Evolutionary conservation across 306 rosid species (phyloP).

Genomic region (Sicyos baderoa): DNA sequence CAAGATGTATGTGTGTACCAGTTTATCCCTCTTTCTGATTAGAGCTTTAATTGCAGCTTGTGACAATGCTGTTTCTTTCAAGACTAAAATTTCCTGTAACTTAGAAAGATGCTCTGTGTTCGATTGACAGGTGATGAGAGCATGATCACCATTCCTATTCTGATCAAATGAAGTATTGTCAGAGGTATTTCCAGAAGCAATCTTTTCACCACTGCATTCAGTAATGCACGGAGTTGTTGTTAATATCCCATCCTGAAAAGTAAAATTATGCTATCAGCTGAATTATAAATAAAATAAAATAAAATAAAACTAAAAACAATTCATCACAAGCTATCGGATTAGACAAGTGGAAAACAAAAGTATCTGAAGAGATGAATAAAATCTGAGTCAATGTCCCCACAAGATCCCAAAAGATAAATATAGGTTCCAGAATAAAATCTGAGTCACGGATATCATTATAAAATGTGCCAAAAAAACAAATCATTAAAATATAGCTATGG

Average conservation of each 20-base stretch:
- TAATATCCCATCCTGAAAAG: conserved; percentile 38
- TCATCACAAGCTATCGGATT: neutral
- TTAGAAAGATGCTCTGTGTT: conserved; percentile 26
- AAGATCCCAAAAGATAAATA: neutral
- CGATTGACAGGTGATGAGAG: conserved; percentile 26
- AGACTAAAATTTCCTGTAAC: conserved; percentile 30
- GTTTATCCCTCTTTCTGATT: conserved; percentile 43
- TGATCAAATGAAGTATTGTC: conserved; percentile 29
- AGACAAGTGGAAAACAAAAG: no score
- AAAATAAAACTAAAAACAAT: conserved; percentile 21
- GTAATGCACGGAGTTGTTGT: conserved; percentile 24
- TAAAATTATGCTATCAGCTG: conserved; percentile 24
- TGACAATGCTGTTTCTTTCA: conserved; percentile 39
- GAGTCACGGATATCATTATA: no score
- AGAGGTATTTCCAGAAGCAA: conserved; percentile 27
- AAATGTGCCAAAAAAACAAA: no score
- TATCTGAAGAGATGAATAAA: neutral
- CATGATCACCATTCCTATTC: conserved; percentile 20
- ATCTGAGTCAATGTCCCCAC: conserved; percentile 2
- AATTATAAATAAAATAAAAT: conserved; percentile 16
- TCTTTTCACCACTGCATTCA: conserved; percentile 24
- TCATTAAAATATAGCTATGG: no score
- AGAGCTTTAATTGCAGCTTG: conserved; percentile 47
- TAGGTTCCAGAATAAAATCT: no score
- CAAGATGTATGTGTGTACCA: conserved; percentile 33